A percentile compares a stretch with the other conserved stretches of the same genome.
Evolutionary conservation across 1,139 yeast genomes (phyloP).

Genomic region (Hansenula lynferdii): DNA sequence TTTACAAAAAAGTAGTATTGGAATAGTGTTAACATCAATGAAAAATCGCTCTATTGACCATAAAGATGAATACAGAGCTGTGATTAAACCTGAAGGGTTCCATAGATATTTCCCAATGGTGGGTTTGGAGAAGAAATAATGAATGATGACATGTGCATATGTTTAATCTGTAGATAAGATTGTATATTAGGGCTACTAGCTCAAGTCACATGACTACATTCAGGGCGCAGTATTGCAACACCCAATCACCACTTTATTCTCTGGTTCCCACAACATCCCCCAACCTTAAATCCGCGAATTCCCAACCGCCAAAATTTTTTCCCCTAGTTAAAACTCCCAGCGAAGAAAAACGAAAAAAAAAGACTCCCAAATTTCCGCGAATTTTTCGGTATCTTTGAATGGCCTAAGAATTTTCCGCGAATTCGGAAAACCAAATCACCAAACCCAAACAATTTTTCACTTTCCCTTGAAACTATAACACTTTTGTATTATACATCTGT

Average conservation of each 20-base stretch:
- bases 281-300: too few relatives aligned
- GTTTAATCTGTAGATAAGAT: too few relatives aligned
- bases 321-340: too few relatives aligned
- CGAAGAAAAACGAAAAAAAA: too few relatives aligned
- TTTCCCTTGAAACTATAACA: neutral
- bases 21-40: slow-evolving; percentile 10
- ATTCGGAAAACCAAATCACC: neutral
- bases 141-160: neutral
- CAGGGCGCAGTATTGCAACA: too few relatives aligned
- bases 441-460: slow-evolving; percentile 1
- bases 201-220: too few relatives aligned
- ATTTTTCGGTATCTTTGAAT: too few relatives aligned
- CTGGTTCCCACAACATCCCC: too few relatives aligned
- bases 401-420: too few relatives aligned
- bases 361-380: neutral
- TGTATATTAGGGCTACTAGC: too few relatives aligned
- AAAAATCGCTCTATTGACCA: slow-evolving; percentile 3
- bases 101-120: slow-evolving; percentile 39
- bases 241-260: too few relatives aligned
- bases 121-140: slow-evolving; percentile 5
- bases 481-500: neutral
- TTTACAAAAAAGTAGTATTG: slow-evolving; percentile 21
- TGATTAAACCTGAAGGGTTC: slow-evolving; percentile 25
- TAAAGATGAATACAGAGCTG: slow-evolving; percentile 16
- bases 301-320: too few relatives aligned